phyloP scores from a whole-genome alignment of 2,329 filamentous ascomycete genomes.

The Aspergillus pseudoviridinutans region DNA sequence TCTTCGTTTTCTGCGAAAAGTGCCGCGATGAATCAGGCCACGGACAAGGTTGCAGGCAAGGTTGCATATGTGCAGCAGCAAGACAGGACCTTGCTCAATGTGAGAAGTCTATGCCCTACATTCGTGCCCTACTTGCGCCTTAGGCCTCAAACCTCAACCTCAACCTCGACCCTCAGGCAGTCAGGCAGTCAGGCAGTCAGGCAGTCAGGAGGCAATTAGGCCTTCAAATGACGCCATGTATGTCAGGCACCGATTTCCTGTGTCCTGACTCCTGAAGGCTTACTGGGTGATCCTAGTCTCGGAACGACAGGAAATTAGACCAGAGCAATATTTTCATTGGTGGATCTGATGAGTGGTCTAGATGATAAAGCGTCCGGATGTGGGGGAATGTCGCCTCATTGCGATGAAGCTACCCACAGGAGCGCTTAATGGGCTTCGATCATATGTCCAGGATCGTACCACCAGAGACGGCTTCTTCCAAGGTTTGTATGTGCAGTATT shows the following conservation, averaged over 20 bases:
- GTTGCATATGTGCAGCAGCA: background rate
- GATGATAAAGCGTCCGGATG: background rate
- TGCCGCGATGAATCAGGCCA: background rate
- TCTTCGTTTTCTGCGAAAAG: too few relatives aligned
- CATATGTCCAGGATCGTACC: background rate
- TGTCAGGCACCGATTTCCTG: background rate
- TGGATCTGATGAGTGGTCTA: background rate
- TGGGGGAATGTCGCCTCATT: background rate
- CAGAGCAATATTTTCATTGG: background rate
- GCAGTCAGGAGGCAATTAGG: background rate
- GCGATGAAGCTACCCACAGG: background rate
- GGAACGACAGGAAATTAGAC: background rate
- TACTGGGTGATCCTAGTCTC: background rate
- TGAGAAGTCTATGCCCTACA: background rate
- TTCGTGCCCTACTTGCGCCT: background rate
- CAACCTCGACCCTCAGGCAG: background rate
- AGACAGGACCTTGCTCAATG: background rate
- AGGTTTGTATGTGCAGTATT: constrained; percentile 1
- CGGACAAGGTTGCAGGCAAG: too few relatives aligned
- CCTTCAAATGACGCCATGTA: background rate
- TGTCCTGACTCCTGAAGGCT: background rate
- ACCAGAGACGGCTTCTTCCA: background rate
- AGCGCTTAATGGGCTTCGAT: constrained; percentile 2
- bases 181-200: background rate
- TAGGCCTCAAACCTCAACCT: background rate